Evolutionary conservation across 768 basidiomycete species (phyloP), one percentile per base, ranked within the genome.

Genomic region (Steccherinum ochraceum): DNA sequence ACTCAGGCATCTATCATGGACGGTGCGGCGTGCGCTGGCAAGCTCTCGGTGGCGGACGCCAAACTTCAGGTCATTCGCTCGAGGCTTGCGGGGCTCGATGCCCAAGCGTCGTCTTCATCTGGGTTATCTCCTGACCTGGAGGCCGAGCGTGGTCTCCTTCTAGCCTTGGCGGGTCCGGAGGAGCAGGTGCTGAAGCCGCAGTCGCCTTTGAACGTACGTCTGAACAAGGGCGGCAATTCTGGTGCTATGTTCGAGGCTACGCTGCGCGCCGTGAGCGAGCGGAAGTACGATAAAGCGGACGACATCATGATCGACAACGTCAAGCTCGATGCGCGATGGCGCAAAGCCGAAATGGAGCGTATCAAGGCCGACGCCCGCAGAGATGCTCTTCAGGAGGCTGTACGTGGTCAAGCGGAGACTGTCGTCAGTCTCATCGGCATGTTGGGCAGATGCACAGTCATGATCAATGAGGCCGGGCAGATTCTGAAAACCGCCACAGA

Each of bases 181-280:
- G 89, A 92, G 63, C 75, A 81, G 49, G 78, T 73, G 19, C 61
- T 84, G 45, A 80, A 75, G 59, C 63, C 80, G 2, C 74, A 77
- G 43, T 87, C 89, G 5, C 63, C 75, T 0, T 65, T 89, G 40
- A 78, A 75, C 52, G 64, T 69, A 48, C 77, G 82, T 50, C 63
- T 89, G 24, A 78, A 81, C 60, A 80, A 84, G 4, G 84, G 89
- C 2, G 75, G 76, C 51, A 93, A 91, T 62, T 82, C 88, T 3
- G 75, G 71, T 54, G 81, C 84, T 25, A 86, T 93, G 77, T 90
- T 93, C 61, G 88, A 90, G 44, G 90, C 88, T 13, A 89, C 86
- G 30, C 77, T 93, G 62, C 80, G 86, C n/a, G 89, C 89, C 13
- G 83, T 84, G 45, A 81, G 84, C 26, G 87, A 93, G 61, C 74